A percentile compares a stretch with the other conserved stretches of the same genome.
These are phyloP conservation scores for Xerophyta viscosa DNA, from an alignment of 106 monocot genomes.

Conservation along the genomic window DNA sequence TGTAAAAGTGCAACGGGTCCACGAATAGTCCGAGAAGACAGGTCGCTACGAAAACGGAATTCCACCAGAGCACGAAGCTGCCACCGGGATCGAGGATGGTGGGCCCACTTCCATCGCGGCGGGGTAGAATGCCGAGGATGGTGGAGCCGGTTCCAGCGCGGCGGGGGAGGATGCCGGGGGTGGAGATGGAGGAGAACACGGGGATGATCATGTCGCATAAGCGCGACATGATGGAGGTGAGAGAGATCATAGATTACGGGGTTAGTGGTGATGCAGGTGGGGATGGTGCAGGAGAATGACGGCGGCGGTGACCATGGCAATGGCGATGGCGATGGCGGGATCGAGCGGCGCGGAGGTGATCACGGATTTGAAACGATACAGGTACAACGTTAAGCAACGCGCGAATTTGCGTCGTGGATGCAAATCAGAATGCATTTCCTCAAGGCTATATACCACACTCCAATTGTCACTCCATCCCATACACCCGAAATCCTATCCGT, in stretches of 20 bases:
- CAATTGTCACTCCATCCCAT: too few relatives aligned
- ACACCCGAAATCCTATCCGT: too few relatives aligned
- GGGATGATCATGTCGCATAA: conserved; percentile 3
- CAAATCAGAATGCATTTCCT: too few relatives aligned
- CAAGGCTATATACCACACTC: too few relatives aligned
- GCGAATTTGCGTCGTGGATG: too few relatives aligned
- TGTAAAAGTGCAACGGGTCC: conserved; percentile 86
- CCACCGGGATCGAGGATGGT: conserved; percentile 78
- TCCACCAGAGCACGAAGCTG: conserved; percentile 59
- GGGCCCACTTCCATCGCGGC: conserved; percentile 27
- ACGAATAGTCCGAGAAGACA: conserved; percentile 79
- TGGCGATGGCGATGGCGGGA: conserved; percentile 1
- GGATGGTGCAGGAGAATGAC: neutral
- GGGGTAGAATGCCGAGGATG: conserved; percentile 4
- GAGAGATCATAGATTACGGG: neutral
- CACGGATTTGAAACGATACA: too few relatives aligned
- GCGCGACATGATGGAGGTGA: neutral
- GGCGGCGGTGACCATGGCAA: neutral
- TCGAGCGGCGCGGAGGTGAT: too few relatives aligned
- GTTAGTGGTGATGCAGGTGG: neutral
- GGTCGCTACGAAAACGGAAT: conserved; percentile 71
- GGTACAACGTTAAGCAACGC: too few relatives aligned
- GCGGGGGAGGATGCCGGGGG: conserved; percentile 3
- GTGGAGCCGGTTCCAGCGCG: neutral
- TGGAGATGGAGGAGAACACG: neutral